Evolutionary conservation across 108 stramenopile genomes (phyloP).

Genomic region (Aurantiochytrium sp.): DNA sequence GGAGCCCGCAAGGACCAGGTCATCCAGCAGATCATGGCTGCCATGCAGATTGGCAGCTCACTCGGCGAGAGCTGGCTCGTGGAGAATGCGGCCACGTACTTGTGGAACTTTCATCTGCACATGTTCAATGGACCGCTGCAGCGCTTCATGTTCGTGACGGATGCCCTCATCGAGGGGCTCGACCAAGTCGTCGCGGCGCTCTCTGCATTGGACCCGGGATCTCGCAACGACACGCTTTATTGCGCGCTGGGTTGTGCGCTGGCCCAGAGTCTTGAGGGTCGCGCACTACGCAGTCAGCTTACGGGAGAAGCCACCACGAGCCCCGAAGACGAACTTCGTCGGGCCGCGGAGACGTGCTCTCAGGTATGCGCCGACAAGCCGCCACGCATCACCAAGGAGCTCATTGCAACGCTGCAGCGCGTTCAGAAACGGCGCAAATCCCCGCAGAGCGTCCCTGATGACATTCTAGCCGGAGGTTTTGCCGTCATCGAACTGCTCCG

Average conservation of each 20-base stretch:
- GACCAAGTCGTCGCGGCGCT: not conserved
- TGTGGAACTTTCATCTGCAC: constrained; percentile 5
- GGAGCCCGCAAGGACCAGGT: not conserved
- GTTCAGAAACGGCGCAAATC: not conserved
- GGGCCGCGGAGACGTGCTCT: not conserved
- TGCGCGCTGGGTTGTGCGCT: not conserved
- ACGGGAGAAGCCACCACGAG: not conserved
- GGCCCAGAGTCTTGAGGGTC: not conserved
- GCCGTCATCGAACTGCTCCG: not conserved
- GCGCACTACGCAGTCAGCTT: not conserved
- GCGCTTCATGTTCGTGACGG: not conserved
- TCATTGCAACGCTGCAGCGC: not conserved
- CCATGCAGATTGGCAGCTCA: not conserved
- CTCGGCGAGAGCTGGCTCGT: not conserved
- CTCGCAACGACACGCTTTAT: not conserved
- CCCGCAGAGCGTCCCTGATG: not conserved
- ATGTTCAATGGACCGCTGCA: not conserved
- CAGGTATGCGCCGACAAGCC: not conserved
- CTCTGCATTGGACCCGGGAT: not conserved
- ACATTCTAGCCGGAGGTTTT: not conserved
- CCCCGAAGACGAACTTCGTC: not conserved
- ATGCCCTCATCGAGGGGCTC: not conserved
- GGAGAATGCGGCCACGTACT: not conserved
- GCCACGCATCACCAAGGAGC: not conserved
- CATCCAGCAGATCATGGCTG: not conserved